Evolutionary conservation across 2,329 filamentous ascomycete species (phyloP).

Genomic region (Leptographium galeiforme): DNA sequence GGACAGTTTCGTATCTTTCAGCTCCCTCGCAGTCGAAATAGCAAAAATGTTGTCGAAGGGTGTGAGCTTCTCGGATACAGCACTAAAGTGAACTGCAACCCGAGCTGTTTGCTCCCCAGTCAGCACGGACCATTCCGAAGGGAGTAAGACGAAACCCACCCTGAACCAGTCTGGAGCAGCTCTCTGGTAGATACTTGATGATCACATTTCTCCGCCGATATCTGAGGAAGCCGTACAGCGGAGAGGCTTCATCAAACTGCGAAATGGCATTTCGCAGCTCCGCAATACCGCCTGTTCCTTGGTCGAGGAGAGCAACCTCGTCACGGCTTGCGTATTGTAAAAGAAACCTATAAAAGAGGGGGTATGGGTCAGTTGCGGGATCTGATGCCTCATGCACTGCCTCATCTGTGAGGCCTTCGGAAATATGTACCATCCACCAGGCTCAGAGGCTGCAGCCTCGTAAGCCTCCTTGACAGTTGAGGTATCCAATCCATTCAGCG

Average conservation of each 20-base stretch:
- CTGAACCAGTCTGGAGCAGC: conserved; percentile 81
- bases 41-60: conserved; percentile 79
- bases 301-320: conserved; percentile 64
- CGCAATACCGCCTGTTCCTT: conserved; percentile 67
- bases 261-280: conserved; percentile 71
- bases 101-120: conserved; percentile 46
- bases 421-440: conserved; percentile 72
- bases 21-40: conserved; percentile 59
- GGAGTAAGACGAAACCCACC: conserved; percentile 40
- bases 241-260: conserved; percentile 69
- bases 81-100: conserved; percentile 59
- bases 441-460: conserved; percentile 63
- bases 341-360: conserved; percentile 56
- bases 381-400: not conserved
- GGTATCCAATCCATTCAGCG: conserved; percentile 87
- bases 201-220: conserved; percentile 84
- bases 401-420: not conserved
- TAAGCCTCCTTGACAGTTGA: conserved; percentile 71
- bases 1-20: conserved; percentile 79
- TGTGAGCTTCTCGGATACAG: conserved; percentile 57
- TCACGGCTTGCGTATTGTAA: conserved; percentile 85
- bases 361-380: not conserved
- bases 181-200: conserved; percentile 84
- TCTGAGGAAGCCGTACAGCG: conserved; percentile 81
- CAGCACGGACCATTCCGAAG: not conserved